These are phyloP conservation scores for Nicotiana paniculata DNA, from an alignment of 257 asterid species.

Conservation along the genomic window DNA sequence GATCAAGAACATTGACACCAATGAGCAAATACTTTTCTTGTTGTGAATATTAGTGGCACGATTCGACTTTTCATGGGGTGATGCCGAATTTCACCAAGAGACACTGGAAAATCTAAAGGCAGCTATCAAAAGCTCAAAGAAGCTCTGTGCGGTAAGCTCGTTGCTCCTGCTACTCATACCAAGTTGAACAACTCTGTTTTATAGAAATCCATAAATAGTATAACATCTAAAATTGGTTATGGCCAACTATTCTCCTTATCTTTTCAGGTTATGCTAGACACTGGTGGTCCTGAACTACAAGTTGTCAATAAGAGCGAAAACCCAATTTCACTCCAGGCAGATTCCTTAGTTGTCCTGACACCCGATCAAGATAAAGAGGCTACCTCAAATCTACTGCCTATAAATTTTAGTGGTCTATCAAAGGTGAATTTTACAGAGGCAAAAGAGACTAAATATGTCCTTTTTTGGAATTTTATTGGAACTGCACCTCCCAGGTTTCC, in stretches of 20 bases:
- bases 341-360: constrained; percentile 66
- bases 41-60: constrained; percentile 58
- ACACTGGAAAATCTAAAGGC: constrained; percentile 83
- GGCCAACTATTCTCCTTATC: not conserved
- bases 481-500: not conserved
- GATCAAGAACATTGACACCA: not conserved
- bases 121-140: constrained; percentile 60
- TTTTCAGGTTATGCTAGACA: constrained; percentile 86
- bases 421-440: constrained; percentile 30
- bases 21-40: not conserved
- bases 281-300: constrained; percentile 92
- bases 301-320: constrained; percentile 68
- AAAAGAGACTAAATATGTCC: not conserved
- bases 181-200: not conserved
- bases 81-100: constrained; percentile 75
- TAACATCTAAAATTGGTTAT: not conserved
- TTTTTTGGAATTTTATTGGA: not conserved
- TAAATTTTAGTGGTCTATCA: constrained; percentile 76
- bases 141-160: constrained; percentile 80
- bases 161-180: not conserved
- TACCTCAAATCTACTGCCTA: constrained; percentile 70
- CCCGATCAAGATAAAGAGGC: constrained; percentile 87
- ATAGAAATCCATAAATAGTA: not conserved
- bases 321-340: constrained; percentile 71
- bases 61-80: constrained; percentile 92